These are phyloP conservation scores for Cryptosporidium sp. DNA, from an alignment of 169 alveolate species.

Conservation along the genomic window DNA sequence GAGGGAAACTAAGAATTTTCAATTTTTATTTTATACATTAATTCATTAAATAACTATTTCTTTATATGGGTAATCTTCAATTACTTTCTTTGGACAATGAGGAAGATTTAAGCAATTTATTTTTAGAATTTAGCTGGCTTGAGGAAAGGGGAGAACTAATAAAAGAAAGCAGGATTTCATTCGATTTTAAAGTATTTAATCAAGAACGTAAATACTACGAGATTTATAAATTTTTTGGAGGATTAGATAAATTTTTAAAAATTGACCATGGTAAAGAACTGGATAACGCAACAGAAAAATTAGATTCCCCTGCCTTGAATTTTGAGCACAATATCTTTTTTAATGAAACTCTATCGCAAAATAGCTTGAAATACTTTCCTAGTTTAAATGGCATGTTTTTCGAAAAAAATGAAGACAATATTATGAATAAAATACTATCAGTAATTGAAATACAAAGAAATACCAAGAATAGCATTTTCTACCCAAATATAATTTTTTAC, in stretches of 20 bases:
- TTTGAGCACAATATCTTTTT: background rate
- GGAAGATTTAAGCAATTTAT: slow-evolving; percentile 25
- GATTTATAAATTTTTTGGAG: slow-evolving; percentile 48
- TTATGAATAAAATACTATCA: background rate
- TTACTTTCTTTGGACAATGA: slow-evolving; percentile 29
- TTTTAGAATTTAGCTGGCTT: slow-evolving; percentile 49
- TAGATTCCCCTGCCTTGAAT: background rate
- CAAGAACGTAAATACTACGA: background rate
- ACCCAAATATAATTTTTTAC: slow-evolving; percentile 47
- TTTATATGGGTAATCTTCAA: slow-evolving; percentile 38
- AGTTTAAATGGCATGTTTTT: slow-evolving; percentile 30
- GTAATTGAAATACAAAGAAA: slow-evolving; percentile 5
- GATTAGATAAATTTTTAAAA: slow-evolving; percentile 7
- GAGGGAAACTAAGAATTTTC: background rate
- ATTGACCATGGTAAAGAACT: background rate
- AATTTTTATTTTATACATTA: background rate
- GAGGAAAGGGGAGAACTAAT: slow-evolving; percentile 20
- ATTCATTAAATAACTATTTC: background rate
- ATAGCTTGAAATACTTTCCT: slow-evolving; percentile 22
- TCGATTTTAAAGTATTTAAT: slow-evolving; percentile 30
- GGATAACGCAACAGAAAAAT: background rate
- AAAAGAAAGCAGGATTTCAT: slow-evolving; percentile 23
- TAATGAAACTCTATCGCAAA: slow-evolving; percentile 1
- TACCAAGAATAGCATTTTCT: background rate
- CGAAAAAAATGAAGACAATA: background rate